phyloP scores from a whole-genome alignment of 768 basidiomycete genomes.

The Boletus fagicola region DNA sequence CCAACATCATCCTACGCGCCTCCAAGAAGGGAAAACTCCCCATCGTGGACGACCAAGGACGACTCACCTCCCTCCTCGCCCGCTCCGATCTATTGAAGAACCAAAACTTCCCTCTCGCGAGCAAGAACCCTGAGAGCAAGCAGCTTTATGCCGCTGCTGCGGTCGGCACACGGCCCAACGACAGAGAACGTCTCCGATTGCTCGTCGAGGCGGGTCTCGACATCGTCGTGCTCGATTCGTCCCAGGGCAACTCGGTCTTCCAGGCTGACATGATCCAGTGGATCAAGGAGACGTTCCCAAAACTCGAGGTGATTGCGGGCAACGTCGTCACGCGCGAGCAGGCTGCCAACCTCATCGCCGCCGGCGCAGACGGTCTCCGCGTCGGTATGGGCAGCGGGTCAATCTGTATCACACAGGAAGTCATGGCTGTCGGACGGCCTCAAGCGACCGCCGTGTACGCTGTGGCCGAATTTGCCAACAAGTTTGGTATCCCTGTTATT shows the following conservation, averaged over 20 bases:
- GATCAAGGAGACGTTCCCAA: conserved; percentile 84
- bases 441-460: conserved; percentile 98
- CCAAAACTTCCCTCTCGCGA: conserved; percentile 92
- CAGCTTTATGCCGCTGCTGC: conserved; percentile 97
- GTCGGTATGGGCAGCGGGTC: conserved; percentile 98
- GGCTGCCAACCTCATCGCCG: conserved; percentile 88
- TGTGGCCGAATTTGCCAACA: conserved; percentile 88
- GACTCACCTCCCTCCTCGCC: conserved; percentile 81
- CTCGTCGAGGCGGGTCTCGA: conserved; percentile 95
- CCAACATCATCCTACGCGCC: conserved; percentile 91
- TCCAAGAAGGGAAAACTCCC: conserved; percentile 99
- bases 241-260: conserved; percentile 92
- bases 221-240: conserved; percentile 92
- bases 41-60: conserved; percentile 63
- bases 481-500: conserved; percentile 94
- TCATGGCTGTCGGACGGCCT: conserved; percentile 98
- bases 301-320: conserved; percentile 91
- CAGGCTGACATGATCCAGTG: conserved; percentile 93
- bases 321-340: conserved; percentile 99
- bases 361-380: conserved; percentile 93
- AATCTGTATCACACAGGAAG: conserved; percentile 99
- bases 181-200: conserved; percentile 78
- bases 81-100: conserved; percentile 98
- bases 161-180: conserved; percentile 87
- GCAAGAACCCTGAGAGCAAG: conserved; percentile 86